phyloP scores from a whole-genome alignment of 139 green algal species.

The Chlorella ohadii region DNA sequence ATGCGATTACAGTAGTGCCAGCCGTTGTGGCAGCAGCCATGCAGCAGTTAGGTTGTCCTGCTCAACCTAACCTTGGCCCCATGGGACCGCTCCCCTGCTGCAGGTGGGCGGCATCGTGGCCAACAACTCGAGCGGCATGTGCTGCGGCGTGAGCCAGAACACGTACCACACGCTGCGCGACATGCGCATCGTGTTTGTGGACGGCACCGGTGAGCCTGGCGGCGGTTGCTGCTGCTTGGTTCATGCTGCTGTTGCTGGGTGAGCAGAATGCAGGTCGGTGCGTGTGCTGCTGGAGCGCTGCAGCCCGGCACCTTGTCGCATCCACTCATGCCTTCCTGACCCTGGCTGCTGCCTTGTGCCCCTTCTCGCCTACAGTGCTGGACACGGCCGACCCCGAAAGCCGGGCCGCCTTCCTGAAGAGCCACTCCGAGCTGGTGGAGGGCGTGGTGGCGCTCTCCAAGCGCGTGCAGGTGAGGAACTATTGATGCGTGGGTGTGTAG shows the following conservation, averaged over 20 bases:
- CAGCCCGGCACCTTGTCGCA: too few relatives aligned
- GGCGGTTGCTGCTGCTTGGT: too few relatives aligned
- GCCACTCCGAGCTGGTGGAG: conserved; percentile 77
- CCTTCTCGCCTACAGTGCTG: conserved; percentile 64
- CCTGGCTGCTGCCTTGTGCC: background rate
- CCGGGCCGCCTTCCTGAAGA: conserved; percentile 80
- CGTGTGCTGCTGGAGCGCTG: too few relatives aligned
- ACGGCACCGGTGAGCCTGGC: conserved; percentile 73
- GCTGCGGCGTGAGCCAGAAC: conserved; percentile 96
- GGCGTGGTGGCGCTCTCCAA: conserved; percentile 79
- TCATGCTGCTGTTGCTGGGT: too few relatives aligned
- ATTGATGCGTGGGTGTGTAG: too few relatives aligned
- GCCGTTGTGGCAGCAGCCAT: too few relatives aligned
- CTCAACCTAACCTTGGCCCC: too few relatives aligned
- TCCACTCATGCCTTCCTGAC: background rate
- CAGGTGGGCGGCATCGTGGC: conserved; percentile 91
- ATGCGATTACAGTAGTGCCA: too few relatives aligned
- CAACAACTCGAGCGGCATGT: conserved; percentile 99
- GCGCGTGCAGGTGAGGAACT: conserved; percentile 56
- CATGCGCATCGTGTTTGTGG: conserved; percentile 93
- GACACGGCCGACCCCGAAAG: conserved; percentile 87
- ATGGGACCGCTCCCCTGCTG: too few relatives aligned
- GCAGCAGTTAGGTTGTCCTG: too few relatives aligned
- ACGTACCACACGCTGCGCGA: conserved; percentile 97
- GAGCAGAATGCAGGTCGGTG: too few relatives aligned